Evolutionary conservation across 768 basidiomycete species (phyloP), one percentile per base, ranked within the genome.

Genomic region (Rossbeevera mucosa): DNA sequence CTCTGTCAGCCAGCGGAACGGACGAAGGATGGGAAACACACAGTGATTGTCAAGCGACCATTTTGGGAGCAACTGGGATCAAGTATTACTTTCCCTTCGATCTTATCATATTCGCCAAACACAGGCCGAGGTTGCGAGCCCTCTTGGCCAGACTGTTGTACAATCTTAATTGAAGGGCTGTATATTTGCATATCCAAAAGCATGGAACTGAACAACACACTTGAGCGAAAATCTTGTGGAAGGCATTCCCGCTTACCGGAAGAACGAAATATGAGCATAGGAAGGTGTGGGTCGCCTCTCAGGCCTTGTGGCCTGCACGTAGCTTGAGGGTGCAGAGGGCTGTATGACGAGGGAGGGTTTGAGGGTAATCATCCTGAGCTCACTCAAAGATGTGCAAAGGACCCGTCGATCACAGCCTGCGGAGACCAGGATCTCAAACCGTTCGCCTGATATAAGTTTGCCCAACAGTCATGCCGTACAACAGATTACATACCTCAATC

Each of bases 141-240:
- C 24, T 60, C 62, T 20, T 66, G 59, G 20, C 63, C 67, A 43
- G 55, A 44, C 18, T 62, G 59, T 14, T 65, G 66, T 8, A 74
- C 67, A n/a, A 76, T 64, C 61, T 80, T 81, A 11, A 85, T 67
- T n/a, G 78, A 82, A 5, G 82, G 76, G 50, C 84, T 86, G 51
- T 80, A 76, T 24, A 88, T 68, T 51, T 80, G 79, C 48, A 88
- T 72, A 56, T 85, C 80, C 60, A 86, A 68, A 58, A 80, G 77
- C 21, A 75, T 62, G 21, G 80, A 80, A 21, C 81, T 83, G 55
- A 36, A 42, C 21, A 14, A 52, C 30, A 11, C 5, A 3, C 1
- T 1, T 65, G 26, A 68, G 56, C 42, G 8, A 3, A 36, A 14
- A 20, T 30, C 36, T 41, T 22, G 8, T 11, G 24, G 38, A 12